A percentile compares a stretch with the other conserved stretches of the same genome.
Conservation (phyloP, 257 asterid species). For the Henckelia pumila region DNA sequence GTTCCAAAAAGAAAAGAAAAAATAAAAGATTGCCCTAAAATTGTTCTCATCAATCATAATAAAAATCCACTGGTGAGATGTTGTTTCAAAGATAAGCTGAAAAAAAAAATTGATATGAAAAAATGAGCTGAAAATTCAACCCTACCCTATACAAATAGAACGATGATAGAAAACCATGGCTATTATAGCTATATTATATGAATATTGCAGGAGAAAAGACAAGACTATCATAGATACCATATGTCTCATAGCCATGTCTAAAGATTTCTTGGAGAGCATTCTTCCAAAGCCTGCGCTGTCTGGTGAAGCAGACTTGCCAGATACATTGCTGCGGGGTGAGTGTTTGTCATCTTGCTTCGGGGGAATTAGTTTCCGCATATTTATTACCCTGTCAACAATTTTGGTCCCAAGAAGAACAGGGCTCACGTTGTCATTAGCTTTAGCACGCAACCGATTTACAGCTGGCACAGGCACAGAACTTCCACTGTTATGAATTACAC, state of each 20-base stretch:
- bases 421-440: constrained; percentile 24
- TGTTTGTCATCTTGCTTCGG: constrained; percentile 84
- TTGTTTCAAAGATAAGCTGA: not conserved
- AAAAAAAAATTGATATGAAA: too few relatives aligned
- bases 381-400: constrained; percentile 67
- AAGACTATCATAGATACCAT: constrained; percentile 59
- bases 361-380: constrained; percentile 91
- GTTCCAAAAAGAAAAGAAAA: not conserved
- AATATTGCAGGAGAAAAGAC: constrained; percentile 1
- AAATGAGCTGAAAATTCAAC: not conserved
- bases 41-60: not conserved
- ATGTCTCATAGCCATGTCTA: constrained; percentile 98
- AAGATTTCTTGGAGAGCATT: constrained; percentile 88
- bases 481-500: not conserved
- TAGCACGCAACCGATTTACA: not conserved
- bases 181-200: not conserved
- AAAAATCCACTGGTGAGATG: not conserved
- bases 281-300: constrained; percentile 95
- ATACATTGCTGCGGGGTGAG: constrained; percentile 79
- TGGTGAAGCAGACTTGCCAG: constrained; percentile 85
- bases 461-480: constrained; percentile 23
- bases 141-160: not conserved
- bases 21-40: not conserved
- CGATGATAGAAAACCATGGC: not conserved
- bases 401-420: not conserved